Conservation (phyloP, 345 rosid species). For the Bruguiera sexangula region DNA sequence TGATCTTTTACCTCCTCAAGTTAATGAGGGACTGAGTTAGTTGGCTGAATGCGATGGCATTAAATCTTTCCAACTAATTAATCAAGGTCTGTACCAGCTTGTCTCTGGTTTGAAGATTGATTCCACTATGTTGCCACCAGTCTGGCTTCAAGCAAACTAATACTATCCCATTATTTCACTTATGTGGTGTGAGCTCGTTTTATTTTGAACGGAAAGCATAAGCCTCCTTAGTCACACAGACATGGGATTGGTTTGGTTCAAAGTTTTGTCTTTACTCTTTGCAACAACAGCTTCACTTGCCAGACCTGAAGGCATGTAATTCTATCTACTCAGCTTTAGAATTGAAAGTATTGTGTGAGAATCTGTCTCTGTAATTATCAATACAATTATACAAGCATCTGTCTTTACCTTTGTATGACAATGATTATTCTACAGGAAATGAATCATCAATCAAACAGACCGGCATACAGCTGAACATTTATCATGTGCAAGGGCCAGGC, state of each 20-base stretch:
- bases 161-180: background rate
- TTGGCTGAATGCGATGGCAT: background rate
- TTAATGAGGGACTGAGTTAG: background rate
- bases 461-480: slow-evolving; percentile 19
- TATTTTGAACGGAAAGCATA: background rate
- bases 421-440: slow-evolving; percentile 20
- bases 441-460: slow-evolving; percentile 12
- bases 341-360: background rate
- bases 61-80: background rate
- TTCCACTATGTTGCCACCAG: background rate
- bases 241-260: slow-evolving; percentile 20
- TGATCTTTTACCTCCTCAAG: background rate
- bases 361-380: background rate
- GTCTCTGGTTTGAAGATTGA: background rate
- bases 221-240: background rate
- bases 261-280: slow-evolving; percentile 17
- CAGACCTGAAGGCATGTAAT: slow-evolving; percentile 24
- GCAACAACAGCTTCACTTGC: slow-evolving; percentile 21
- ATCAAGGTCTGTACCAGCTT: background rate
- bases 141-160: background rate
- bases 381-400: background rate
- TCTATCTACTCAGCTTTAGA: background rate
- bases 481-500: slow-evolving; percentile 28
- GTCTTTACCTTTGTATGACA: background rate
- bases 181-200: background rate